A percentile compares a stretch with the other conserved stretches of the same genome.
Evolutionary conservation across 192 early-diverging fungal species (phyloP).

Genomic region (Globomyces pollinis-pini): DNA sequence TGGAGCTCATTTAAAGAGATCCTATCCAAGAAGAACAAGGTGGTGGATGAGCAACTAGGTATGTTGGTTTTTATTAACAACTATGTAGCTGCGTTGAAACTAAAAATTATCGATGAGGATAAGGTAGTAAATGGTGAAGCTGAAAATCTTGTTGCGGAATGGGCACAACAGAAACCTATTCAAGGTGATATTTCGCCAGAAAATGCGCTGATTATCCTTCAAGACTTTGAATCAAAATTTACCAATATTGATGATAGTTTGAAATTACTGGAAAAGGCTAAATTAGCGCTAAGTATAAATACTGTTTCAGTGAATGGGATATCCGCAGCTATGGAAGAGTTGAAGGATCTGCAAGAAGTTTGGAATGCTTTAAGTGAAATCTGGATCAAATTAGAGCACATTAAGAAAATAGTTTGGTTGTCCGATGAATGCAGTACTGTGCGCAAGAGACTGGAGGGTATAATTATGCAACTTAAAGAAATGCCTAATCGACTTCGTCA

Average conservation of each 20-base stretch:
- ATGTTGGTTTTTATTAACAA: too few relatives aligned
- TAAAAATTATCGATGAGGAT: constrained; percentile 90
- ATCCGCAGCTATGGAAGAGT: constrained; percentile 81
- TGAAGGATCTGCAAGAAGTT: constrained; percentile 84
- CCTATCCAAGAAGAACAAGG: constrained; percentile 75
- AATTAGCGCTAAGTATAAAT: constrained; percentile 89
- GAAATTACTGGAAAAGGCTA: constrained; percentile 80
- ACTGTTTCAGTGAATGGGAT: constrained; percentile 58
- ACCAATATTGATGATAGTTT: constrained; percentile 76
- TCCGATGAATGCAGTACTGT: constrained; percentile 84
- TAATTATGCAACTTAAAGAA: constrained; percentile 76
- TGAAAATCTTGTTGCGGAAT: constrained; percentile 72
- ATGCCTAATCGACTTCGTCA: constrained; percentile 95
- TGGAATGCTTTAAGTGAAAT: constrained; percentile 77
- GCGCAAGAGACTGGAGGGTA: constrained; percentile 74
- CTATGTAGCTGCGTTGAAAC: constrained; percentile 83
- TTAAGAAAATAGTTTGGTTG: constrained; percentile 83
- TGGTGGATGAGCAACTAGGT: constrained; percentile 94
- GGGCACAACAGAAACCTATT: constrained; percentile 92
- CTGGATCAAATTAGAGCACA: constrained; percentile 76
- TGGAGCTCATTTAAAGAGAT: constrained; percentile 98
- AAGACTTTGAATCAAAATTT: constrained; percentile 76
- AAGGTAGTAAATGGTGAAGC: constrained; percentile 78
- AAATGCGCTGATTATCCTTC: constrained; percentile 71
- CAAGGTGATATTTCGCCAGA: constrained; percentile 88